Conservation (phyloP, 192 early-diverging fungal genomes). For the Irineochytrium annulatum region DNA sequence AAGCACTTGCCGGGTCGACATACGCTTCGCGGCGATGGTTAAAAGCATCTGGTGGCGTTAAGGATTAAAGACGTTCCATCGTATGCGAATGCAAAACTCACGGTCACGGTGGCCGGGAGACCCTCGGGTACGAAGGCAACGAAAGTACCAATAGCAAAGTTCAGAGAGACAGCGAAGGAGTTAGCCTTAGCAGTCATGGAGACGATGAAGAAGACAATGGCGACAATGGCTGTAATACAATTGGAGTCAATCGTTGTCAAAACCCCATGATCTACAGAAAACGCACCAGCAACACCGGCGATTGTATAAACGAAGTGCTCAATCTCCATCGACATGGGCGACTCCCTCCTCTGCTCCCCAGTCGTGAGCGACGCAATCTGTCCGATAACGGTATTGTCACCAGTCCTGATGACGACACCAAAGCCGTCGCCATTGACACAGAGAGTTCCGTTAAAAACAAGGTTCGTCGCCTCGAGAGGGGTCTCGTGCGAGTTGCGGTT, state of each 20-base stretch:
- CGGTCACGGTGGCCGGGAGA: constrained; percentile 88
- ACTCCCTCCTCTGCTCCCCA: constrained; percentile 14
- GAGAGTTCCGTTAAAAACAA: constrained; percentile 87
- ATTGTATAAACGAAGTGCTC: background rate
- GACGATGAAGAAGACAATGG: constrained; percentile 81
- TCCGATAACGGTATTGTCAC: constrained; percentile 90
- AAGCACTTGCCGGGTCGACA: constrained; percentile 83
- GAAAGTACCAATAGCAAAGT: constrained; percentile 83
- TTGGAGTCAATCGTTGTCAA: constrained; percentile 88
- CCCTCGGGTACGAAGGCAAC: constrained; percentile 93
- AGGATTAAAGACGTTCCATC: background rate
- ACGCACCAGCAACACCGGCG: background rate
- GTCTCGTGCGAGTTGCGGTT: constrained; percentile 63
- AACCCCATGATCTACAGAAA: constrained; percentile 14
- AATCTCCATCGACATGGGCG: constrained; percentile 24
- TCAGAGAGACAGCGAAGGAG: constrained; percentile 36
- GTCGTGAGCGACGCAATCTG: constrained; percentile 70
- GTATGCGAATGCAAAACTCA: too few species aligned
- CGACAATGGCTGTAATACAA: constrained; percentile 69
- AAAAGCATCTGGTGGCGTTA: constrained; percentile 59
- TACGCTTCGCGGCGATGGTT: constrained; percentile 92
- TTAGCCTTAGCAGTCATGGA: constrained; percentile 60
- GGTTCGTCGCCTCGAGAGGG: constrained; percentile 88
- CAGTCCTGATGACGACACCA: constrained; percentile 88
- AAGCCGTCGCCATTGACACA: constrained; percentile 76